These are phyloP conservation scores for Ramaria sp. DNA, from an alignment of 768 basidiomycete genomes.

Conservation along the genomic window DNA sequence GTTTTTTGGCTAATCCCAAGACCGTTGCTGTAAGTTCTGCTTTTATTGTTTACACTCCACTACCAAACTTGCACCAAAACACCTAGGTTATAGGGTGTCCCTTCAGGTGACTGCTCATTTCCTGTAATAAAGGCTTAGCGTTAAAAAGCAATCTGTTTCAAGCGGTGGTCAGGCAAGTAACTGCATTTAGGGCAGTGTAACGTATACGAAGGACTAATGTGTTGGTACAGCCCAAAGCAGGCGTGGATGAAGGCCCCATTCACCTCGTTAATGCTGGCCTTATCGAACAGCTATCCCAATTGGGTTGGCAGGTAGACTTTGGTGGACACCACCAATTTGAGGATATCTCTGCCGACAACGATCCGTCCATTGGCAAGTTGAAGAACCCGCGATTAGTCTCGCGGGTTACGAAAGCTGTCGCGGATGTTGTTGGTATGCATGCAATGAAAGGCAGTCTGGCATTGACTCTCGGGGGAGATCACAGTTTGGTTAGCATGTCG, in stretches of 20 bases:
- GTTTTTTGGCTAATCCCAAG: constrained; percentile 57
- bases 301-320: constrained; percentile 87
- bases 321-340: constrained; percentile 87
- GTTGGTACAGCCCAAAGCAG: constrained; percentile 47
- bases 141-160: too few relatives aligned
- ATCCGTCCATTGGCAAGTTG: constrained; percentile 79
- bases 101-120: constrained; percentile 54
- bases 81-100: constrained; percentile 86
- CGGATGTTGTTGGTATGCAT: constrained; percentile 64
- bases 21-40: constrained; percentile 60
- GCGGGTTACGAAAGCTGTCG: constrained; percentile 68
- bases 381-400: constrained; percentile 88
- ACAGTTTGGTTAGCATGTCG: constrained; percentile 60
- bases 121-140: constrained; percentile 9
- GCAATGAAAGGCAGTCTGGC: constrained; percentile 72
- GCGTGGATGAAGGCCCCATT: constrained; percentile 84
- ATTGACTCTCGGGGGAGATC: constrained; percentile 91
- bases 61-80: constrained; percentile 7
- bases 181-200: constrained; percentile 10
- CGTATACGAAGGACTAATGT: background rate
- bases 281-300: constrained; percentile 54
- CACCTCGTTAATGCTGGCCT: constrained; percentile 84
- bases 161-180: constrained; percentile 57
- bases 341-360: constrained; percentile 47
- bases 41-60: background rate